These are phyloP conservation scores for Dictyostelium discoideum DNA, from an alignment of 78 protist species.

Conservation along the genomic window DNA sequence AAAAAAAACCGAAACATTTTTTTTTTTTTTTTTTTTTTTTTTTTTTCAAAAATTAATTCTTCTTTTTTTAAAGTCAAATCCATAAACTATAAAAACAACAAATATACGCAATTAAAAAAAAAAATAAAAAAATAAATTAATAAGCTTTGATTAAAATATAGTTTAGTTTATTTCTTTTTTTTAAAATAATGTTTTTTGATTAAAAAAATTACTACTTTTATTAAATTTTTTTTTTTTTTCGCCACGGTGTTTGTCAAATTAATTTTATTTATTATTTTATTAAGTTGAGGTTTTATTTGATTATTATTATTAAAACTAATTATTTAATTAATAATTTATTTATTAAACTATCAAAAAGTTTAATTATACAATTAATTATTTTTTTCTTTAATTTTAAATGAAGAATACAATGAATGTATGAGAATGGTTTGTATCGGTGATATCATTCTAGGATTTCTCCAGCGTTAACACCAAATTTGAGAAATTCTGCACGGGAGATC, in stretches of 20 bases:
- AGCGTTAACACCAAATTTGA: background rate
- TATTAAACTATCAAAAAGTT: no score
- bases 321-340: no score
- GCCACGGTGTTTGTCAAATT: background rate
- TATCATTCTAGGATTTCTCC: slow-evolving; percentile 9
- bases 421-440: background rate
- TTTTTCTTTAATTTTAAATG: background rate
- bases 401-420: background rate
- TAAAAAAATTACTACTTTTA: no score
- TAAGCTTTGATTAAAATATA: no score
- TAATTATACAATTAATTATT: no score
- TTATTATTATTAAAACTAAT: no score
- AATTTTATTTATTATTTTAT: no score
- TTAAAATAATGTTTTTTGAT: no score
- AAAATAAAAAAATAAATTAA: background rate
- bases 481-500: slow-evolving; percentile 11
- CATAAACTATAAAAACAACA: no score
- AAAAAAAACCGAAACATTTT: background rate
- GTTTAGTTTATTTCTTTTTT: no score
- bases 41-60: background rate
- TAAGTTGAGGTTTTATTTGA: no score
- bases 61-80: no score
- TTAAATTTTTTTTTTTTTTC: background rate
- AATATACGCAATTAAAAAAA: background rate
- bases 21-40: background rate